phyloP scores from a whole-genome alignment of 2,329 filamentous ascomycete species.

The Didymosphaeria variabile region DNA sequence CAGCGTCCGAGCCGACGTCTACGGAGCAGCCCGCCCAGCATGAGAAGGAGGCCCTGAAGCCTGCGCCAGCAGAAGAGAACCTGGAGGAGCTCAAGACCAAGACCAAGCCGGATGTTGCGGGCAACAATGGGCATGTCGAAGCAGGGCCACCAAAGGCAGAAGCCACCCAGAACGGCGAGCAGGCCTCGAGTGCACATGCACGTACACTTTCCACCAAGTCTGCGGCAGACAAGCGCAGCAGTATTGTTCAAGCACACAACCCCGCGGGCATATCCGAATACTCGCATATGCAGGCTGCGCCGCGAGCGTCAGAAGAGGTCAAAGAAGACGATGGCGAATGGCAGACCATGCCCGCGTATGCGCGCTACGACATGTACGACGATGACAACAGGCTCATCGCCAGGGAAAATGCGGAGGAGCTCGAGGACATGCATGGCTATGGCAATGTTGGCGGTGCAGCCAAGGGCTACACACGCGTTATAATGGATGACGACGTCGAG shows the following conservation, averaged over 20 bases:
- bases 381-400: conserved; percentile 90
- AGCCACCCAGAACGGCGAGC: conserved; percentile 18
- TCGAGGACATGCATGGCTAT: conserved; percentile 76
- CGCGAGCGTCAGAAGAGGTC: conserved; percentile 57
- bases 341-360: conserved; percentile 95
- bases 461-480: conserved; percentile 94
- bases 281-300: conserved; percentile 83
- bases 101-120: conserved; percentile 15
- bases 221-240: conserved; percentile 21
- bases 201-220: conserved; percentile 1
- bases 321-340: conserved; percentile 75
- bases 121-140: conserved; percentile 25
- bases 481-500: conserved; percentile 92
- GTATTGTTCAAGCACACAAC: conserved; percentile 17
- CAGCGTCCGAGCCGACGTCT: conserved; percentile 33
- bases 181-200: conserved; percentile 13
- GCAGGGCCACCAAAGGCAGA: conserved; percentile 21
- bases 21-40: conserved; percentile 41
- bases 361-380: conserved; percentile 93
- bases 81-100: conserved; percentile 19
- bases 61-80: conserved; percentile 17
- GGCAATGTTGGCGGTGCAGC: conserved; percentile 84
- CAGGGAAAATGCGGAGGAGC: conserved; percentile 74
- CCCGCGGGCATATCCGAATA: conserved; percentile 73
- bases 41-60: conserved; percentile 23